Conservation (phyloP, 805 yeast genomes). For the Schizosaccharomyces lindneri region DNA sequence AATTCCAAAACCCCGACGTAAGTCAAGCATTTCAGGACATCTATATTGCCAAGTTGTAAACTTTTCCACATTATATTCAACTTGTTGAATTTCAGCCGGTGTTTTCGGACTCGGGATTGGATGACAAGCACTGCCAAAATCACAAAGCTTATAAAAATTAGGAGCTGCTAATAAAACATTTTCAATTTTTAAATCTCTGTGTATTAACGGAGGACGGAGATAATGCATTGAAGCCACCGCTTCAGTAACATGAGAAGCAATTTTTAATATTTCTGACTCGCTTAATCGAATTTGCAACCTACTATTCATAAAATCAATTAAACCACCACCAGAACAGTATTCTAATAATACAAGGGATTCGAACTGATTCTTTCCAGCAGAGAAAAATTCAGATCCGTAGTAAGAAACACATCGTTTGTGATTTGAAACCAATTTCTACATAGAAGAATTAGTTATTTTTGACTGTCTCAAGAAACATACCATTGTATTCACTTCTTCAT, state of each 20-base stretch:
- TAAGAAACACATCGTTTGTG: slow-evolving; percentile 54
- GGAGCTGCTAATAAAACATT: slow-evolving; percentile 54
- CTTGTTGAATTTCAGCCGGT: slow-evolving; percentile 42
- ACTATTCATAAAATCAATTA: slow-evolving; percentile 70
- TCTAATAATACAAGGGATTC: slow-evolving; percentile 89
- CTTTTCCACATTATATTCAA: slow-evolving; percentile 57
- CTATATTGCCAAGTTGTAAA: slow-evolving; percentile 93
- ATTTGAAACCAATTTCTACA: not conserved
- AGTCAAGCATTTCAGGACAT: slow-evolving; percentile 87
- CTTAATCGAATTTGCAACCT: slow-evolving; percentile 53
- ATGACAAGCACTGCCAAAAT: slow-evolving; percentile 65
- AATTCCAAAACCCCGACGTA: slow-evolving; percentile 57
- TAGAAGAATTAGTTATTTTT: not conserved
- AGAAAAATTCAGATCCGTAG: slow-evolving; percentile 83
- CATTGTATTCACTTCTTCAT: slow-evolving; percentile 97
- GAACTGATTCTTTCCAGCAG: slow-evolving; percentile 31
- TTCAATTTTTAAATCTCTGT: slow-evolving; percentile 83
- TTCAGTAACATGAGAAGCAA: slow-evolving; percentile 55
- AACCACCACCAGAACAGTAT: slow-evolving; percentile 46
- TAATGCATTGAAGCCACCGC: slow-evolving; percentile 76
- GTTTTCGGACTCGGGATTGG: slow-evolving; percentile 11
- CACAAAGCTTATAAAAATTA: slow-evolving; percentile 61
- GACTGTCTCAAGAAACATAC: slow-evolving; percentile 51
- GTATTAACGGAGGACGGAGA: slow-evolving; percentile 41
- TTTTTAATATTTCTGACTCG: slow-evolving; percentile 54